Base-by-base conservation (phyloP, 305 asterid species). In the Fraxinus ornus region DNA sequence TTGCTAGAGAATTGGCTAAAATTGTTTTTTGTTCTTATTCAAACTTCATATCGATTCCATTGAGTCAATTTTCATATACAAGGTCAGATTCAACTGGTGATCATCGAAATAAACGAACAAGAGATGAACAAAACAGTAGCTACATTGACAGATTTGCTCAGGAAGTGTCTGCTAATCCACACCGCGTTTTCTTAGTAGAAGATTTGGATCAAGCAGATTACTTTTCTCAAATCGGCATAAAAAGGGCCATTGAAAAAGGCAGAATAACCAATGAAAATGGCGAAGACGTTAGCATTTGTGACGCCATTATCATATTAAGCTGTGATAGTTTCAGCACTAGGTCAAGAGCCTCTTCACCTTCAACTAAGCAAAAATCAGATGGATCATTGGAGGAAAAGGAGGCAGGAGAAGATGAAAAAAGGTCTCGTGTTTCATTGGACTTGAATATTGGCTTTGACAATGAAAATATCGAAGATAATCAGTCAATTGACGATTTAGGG, bases 1-100 rank as follows among this genome's bases (percentile, higher is more conserved):
- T 94, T 3, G 92, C 94, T 0, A 88, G 85, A 70, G 98, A 96
- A 80, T 32, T 96, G 74, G 97, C 99, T 52, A 94, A 83, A 64
- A 41, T 86, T 76, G 92, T 96, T 82, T 96, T 96, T 77, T 97
- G 99, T 9, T 90, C 97, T 9, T 80, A 89, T 24, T 88, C 94
- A 0, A 86, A 85, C 70, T 88, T 91, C 47, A 75, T 86, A 0
- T 71, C 92, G 2, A 77, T 94, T 21, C 82, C 90, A 1, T 15
- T 82, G 13, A 88, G 93, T 66, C 86, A 87, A 77, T 88, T 85
- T 75, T 82, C 88, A 0, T 73, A 83, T 10, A 75, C 85, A n/a
- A 82, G 78, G 79, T 37, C 79, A 10, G 84, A 83, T 75, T 87
- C 86, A 60, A 78, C 83, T 12, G 92, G 84, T 1, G 84, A 83